Percentiles rank a stretch among this genome's conserved stretches.
These are phyloP conservation scores for Fragaria ananassa DNA, from an alignment of 306 rosid species.

Conservation along the genomic window DNA sequence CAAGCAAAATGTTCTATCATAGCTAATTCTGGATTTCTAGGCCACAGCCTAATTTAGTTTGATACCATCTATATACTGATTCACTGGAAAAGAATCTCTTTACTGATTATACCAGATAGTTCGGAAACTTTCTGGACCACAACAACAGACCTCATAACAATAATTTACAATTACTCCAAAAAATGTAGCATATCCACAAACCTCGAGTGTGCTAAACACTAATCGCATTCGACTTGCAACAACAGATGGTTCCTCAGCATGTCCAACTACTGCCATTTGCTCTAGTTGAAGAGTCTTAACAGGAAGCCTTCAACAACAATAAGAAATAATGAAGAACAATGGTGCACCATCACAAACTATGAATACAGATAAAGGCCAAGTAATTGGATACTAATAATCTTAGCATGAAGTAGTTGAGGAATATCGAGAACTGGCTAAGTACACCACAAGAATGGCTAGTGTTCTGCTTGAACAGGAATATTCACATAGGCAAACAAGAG, in stretches of 20 bases:
- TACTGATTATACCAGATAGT: not conserved
- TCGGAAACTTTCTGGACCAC: not conserved
- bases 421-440: not conserved
- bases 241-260: slow-evolving; percentile 83
- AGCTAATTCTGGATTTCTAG: not conserved
- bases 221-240: slow-evolving; percentile 92
- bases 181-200: slow-evolving; percentile 25
- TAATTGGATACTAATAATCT: not conserved
- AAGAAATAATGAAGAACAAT: not conserved
- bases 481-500: not conserved
- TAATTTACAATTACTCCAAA: not conserved
- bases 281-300: slow-evolving; percentile 96
- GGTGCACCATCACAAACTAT: not conserved
- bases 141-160: not conserved
- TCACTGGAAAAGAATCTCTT: not conserved
- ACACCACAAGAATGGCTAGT: not conserved
- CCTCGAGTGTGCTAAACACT: slow-evolving; percentile 95
- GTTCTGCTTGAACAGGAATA: not conserved
- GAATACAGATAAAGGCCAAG: not conserved
- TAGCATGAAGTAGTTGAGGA: not conserved
- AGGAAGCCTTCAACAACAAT: slow-evolving; percentile 70
- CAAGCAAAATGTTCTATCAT: not conserved
- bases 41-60: not conserved
- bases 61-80: not conserved
- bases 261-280: slow-evolving; percentile 85